phyloP scores from a whole-genome alignment of 1,139 yeast species.

The Sugiyamaella paludigena region DNA sequence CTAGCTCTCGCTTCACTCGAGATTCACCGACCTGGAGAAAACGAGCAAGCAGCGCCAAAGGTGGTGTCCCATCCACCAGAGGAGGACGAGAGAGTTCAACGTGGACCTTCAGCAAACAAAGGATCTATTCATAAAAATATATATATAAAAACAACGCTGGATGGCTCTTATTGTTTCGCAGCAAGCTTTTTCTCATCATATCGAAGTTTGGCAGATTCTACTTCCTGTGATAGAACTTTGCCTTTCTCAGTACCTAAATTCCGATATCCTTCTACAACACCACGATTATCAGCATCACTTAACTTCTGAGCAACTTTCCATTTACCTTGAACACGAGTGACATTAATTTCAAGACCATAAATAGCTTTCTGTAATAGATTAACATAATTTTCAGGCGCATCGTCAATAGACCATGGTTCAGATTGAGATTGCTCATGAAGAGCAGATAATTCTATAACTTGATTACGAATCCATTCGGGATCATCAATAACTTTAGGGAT shows the following conservation, averaged over 20 bases:
- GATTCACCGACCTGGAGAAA: no score
- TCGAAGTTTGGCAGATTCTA: constrained; percentile 15
- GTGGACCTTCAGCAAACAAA: no score
- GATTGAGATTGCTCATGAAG: constrained; percentile 46
- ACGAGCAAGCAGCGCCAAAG: no score
- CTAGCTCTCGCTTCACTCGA: background rate
- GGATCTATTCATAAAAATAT: no score
- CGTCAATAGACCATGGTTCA: constrained; percentile 54
- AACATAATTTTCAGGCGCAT: constrained; percentile 56
- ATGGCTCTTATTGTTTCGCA: background rate
- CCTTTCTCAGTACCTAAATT: constrained; percentile 18
- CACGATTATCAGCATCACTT: constrained; percentile 47
- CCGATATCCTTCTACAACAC: constrained; percentile 50
- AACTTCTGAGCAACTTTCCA: constrained; percentile 61
- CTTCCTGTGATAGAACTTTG: constrained; percentile 1
- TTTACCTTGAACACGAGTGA: constrained; percentile 52
- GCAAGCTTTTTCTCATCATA: constrained; percentile 3
- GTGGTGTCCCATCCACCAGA: no score
- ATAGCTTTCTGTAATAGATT: constrained; percentile 52
- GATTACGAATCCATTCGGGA: constrained; percentile 47
- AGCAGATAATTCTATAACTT: constrained; percentile 47
- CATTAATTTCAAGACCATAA: constrained; percentile 57
- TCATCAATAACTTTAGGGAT: constrained; percentile 44
- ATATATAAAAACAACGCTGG: background rate
- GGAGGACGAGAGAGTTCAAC: no score